These are phyloP conservation scores for Solanum habrochaites DNA, from an alignment of 257 asterid genomes.

Conservation along the genomic window DNA sequence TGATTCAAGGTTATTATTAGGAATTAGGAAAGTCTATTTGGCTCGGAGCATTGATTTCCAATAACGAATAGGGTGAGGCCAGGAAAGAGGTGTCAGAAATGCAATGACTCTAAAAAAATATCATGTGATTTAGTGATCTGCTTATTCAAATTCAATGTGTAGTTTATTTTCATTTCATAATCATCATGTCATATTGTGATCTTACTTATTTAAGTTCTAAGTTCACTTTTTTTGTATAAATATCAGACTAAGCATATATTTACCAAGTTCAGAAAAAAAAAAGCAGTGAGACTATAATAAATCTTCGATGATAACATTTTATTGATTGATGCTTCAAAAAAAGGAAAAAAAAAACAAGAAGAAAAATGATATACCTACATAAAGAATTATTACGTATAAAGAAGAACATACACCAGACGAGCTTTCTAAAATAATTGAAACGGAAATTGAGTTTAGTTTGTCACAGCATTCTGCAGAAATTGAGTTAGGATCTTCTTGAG, in stretches of 20 bases:
- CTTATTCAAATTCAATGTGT: background rate
- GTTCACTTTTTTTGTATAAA: background rate
- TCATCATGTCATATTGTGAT: background rate
- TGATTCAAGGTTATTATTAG: background rate
- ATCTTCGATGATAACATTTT: background rate
- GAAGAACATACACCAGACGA: background rate
- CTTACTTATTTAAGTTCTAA: background rate
- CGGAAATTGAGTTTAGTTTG: background rate
- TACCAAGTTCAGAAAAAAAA: background rate
- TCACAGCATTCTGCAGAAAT: background rate
- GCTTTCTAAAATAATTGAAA: background rate
- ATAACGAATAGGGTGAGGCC: background rate
- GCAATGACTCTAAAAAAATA: background rate
- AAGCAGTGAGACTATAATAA: background rate
- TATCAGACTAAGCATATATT: background rate
- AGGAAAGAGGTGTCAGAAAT: background rate
- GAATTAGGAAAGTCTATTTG: background rate
- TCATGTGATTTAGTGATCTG: background rate
- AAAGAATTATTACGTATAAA: background rate
- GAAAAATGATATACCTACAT: background rate
- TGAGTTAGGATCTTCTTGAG: background rate
- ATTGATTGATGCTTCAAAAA: background rate
- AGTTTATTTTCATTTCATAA: background rate
- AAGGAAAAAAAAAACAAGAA: background rate
- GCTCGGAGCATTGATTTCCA: too few relatives aligned